Percentiles rank a stretch among this genome's conserved stretches.
Evolutionary conservation across 164 flowering plant species (phyloP).

Genomic region (Tinospora cordifolia): DNA sequence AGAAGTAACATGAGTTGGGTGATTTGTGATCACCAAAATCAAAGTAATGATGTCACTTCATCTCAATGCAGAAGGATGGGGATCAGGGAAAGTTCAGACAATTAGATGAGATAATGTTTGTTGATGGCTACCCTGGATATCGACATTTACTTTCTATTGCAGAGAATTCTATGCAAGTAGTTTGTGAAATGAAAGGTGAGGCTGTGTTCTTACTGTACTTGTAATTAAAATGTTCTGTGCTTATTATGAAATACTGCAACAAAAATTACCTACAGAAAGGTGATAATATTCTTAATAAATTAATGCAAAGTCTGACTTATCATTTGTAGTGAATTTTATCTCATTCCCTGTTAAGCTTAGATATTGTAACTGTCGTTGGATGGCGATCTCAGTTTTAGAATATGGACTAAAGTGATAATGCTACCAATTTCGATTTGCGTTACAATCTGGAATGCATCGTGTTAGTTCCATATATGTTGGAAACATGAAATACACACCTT

Average conservation of each 20-base stretch:
- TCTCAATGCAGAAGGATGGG: conserved; percentile 50
- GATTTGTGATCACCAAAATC: neutral
- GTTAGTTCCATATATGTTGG: neutral
- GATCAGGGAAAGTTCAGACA: conserved; percentile 85
- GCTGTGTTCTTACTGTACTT: neutral
- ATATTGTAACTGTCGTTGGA: too few species aligned
- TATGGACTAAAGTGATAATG: neutral
- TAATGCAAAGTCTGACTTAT: neutral
- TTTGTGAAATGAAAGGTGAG: conserved; percentile 83
- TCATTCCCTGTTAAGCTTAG: too few species aligned
- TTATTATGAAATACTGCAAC: neutral
- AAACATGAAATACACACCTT: neutral
- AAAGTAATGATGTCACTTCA: neutral
- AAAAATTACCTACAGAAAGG: neutral
- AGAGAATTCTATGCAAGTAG: conserved; percentile 60
- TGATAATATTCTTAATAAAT: neutral
- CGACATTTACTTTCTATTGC: conserved; percentile 46
- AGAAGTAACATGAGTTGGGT: neutral
- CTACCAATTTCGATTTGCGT: neutral
- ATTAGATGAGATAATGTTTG: conserved; percentile 74
- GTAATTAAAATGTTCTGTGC: neutral
- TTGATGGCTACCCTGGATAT: conserved; percentile 73
- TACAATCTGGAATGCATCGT: neutral
- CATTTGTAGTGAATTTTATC: too few species aligned
- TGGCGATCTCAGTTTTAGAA: neutral